Percentiles rank a stretch among this genome's conserved stretches.
phyloP scores from a whole-genome alignment of 2,329 filamentous ascomycete genomes.

The Chrysosporium keratinophilum region DNA sequence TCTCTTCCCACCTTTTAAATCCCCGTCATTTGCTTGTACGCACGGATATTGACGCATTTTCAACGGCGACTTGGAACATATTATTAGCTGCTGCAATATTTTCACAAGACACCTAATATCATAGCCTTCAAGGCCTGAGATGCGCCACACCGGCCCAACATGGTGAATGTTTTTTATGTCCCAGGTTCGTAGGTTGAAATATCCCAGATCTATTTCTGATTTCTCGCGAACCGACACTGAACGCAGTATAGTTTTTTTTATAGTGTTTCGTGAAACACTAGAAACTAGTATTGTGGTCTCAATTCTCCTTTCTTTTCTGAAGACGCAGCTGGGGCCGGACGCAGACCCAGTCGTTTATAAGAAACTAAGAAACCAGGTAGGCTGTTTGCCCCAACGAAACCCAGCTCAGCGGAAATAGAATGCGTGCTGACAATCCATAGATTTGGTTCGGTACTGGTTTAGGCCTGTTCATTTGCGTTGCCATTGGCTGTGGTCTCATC shows the following conservation, averaged over 20 bases:
- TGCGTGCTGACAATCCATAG: background rate
- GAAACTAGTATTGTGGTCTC: constrained; percentile 13
- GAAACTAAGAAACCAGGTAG: constrained; percentile 12
- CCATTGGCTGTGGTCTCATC: constrained; percentile 11
- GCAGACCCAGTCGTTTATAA: constrained; percentile 7
- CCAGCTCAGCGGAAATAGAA: background rate
- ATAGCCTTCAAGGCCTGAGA: background rate
- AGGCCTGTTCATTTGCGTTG: constrained; percentile 10
- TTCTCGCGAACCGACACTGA: background rate
- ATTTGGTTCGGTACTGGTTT: constrained; percentile 11
- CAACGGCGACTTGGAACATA: too few relatives aligned
- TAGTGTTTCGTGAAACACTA: constrained; percentile 14
- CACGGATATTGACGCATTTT: too few relatives aligned
- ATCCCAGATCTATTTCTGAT: background rate
- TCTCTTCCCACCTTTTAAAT: too few relatives aligned
- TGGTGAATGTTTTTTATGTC: constrained; percentile 14
- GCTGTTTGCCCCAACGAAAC: background rate
- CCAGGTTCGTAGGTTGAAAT: constrained; percentile 2
- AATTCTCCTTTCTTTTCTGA: constrained; percentile 11
- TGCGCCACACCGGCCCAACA: background rate
- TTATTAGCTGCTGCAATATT: too few relatives aligned
- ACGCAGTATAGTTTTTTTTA: constrained; percentile 10
- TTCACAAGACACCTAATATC: too few relatives aligned
- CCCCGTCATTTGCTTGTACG: too few relatives aligned
- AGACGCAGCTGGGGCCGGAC: constrained; percentile 5